phyloP scores from a whole-genome alignment of 2,329 filamentous ascomycete genomes.

The Venturia effusa region DNA sequence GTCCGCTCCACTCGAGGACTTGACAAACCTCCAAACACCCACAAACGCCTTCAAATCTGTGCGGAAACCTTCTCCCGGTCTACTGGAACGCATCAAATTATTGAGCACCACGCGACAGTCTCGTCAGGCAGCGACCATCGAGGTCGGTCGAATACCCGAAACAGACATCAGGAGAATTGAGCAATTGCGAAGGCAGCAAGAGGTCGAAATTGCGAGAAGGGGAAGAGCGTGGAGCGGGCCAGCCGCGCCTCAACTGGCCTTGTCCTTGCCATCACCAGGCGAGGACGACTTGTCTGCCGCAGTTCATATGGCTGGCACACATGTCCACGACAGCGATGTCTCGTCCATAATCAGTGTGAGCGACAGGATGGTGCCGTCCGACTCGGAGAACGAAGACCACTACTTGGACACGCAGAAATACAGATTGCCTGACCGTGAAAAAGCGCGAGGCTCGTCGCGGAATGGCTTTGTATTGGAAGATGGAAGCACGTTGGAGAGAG shows the following conservation, averaged over 20 bases:
- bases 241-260: background rate
- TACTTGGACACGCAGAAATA: conserved; percentile 67
- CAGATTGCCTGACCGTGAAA: conserved; percentile 56
- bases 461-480: conserved; percentile 10
- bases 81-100: conserved; percentile 33
- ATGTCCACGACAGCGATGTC: conserved; percentile 34
- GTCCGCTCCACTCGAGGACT: conserved; percentile 13
- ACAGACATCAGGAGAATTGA: conserved; percentile 60
- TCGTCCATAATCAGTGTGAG: conserved; percentile 42
- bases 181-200: conserved; percentile 44
- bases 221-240: conserved; percentile 61
- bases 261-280: background rate
- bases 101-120: conserved; percentile 17
- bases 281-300: conserved; percentile 5
- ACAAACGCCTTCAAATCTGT: conserved; percentile 13
- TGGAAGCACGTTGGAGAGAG: conserved; percentile 3
- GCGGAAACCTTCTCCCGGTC: conserved; percentile 29
- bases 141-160: conserved; percentile 59
- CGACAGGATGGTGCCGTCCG: conserved; percentile 41
- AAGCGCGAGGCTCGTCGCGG: conserved; percentile 9
- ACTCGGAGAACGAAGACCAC: conserved; percentile 39
- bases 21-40: background rate
- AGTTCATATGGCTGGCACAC: conserved; percentile 17
- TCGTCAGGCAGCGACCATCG: conserved; percentile 26
- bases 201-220: conserved; percentile 44